Evolutionary conservation across 2,329 filamentous ascomycete species (phyloP).

Genomic region (Colletotrichum godetiae): DNA sequence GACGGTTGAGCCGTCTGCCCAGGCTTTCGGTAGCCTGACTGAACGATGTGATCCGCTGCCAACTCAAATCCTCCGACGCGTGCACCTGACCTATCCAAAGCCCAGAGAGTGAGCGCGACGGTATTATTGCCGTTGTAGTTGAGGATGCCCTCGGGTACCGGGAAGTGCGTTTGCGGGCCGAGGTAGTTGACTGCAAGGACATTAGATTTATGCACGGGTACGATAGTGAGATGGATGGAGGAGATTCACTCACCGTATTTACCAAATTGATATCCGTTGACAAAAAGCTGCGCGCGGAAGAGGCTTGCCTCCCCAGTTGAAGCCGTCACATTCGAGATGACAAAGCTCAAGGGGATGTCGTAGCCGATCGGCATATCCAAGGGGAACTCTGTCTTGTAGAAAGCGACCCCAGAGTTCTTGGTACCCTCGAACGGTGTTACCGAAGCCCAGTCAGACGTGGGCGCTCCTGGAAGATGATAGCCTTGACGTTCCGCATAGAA

Average conservation of each 20-base stretch:
- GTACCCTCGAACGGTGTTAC: constrained; percentile 48
- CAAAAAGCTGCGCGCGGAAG: constrained; percentile 71
- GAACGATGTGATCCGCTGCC: constrained; percentile 54
- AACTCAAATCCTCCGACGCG: constrained; percentile 42
- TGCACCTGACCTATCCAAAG: constrained; percentile 63
- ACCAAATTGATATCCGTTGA: constrained; percentile 77
- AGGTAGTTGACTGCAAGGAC: constrained; percentile 63
- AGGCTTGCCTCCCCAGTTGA: not conserved
- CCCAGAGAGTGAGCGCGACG: constrained; percentile 73
- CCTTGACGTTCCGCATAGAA: constrained; percentile 66
- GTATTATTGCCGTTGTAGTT: constrained; percentile 75
- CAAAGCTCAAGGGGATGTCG: constrained; percentile 67
- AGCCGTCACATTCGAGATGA: constrained; percentile 56
- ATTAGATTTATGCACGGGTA: not conserved
- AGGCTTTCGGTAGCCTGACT: constrained; percentile 22
- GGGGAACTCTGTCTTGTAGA: constrained; percentile 63
- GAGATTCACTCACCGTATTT: constrained; percentile 54
- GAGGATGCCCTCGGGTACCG: constrained; percentile 75
- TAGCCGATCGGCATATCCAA: constrained; percentile 63
- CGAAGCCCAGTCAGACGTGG: constrained; percentile 54
- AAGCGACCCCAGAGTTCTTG: constrained; percentile 61
- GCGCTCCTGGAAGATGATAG: constrained; percentile 63
- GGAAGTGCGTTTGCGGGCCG: constrained; percentile 74
- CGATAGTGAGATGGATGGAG: not conserved
- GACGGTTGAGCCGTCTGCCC: constrained; percentile 50